Base-by-base conservation (phyloP, 129 eudicot genomes). In the Centrapalus pauciflorus region DNA sequence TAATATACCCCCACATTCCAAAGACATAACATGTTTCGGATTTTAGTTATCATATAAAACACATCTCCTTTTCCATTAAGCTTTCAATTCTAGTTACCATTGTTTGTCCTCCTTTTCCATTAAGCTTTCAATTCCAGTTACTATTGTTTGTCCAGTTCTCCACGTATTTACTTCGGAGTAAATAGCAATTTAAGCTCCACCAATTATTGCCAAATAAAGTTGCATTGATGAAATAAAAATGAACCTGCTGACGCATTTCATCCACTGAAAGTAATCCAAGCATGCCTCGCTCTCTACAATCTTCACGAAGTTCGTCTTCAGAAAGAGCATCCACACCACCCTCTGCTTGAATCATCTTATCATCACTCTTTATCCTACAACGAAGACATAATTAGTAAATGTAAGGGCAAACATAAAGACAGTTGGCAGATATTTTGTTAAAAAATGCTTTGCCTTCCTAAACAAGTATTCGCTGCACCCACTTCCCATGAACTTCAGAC, bases 271-370 rank as follows among this genome's bases (percentile, higher is more conserved):
- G 79, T 66, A 87, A 82, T 64, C 96, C 97, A 65, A 91, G 94
- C 85, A 91, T 78, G 77, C 97, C 97, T 65, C 97, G 77, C 51
- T 91, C 96, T 74, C 96, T 79, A 70, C 97, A 91, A 76, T 87
- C 97, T 77, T 91, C 94, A 67, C 90, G 88, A 57, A 91, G 97
- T 77, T 91, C 97, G 10, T 80, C 96, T 79, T 91, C 97, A 16
- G 97, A 91, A 63, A 91, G 94, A 52, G 97, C 85, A 70, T 87
- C 96, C 63, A 91, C 82, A 14, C 97, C 97, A 37, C 97, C 97
- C 81, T 91, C 97, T 7, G 94, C 86, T 77, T 83, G 96, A 38
- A 91, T 91, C 92, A 91, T 70, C 71, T 73, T 87, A 66, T 91
- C 97, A 74, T 91, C 97, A 1, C 79, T 75, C 82, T 91, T 87